phyloP scores from a whole-genome alignment of 192 early-diverging fungal species.

The Umbelopsis sp. region DNA sequence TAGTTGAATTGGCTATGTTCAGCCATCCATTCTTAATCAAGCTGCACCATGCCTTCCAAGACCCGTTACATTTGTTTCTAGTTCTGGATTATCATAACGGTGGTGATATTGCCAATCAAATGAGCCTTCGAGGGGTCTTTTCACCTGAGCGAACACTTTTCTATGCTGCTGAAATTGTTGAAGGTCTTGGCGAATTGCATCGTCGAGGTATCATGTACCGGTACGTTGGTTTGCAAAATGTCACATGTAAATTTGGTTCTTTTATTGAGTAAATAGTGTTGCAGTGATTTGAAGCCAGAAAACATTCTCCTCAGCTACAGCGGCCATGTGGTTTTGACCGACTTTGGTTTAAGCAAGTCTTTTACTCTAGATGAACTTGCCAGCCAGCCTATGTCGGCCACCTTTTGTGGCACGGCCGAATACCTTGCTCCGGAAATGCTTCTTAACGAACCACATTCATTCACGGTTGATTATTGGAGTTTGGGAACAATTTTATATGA shows the following conservation, averaged over 20 bases:
- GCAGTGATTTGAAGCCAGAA: slow-evolving; percentile 76
- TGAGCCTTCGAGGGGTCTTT: slow-evolving; percentile 58
- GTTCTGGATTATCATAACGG: slow-evolving; percentile 89
- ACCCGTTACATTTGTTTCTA: slow-evolving; percentile 79
- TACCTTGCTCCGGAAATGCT: slow-evolving; percentile 82
- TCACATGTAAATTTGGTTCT: too few species aligned
- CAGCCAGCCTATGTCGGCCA: slow-evolving; percentile 46
- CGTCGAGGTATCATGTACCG: slow-evolving; percentile 83
- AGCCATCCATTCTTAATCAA: slow-evolving; percentile 91
- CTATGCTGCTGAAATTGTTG: slow-evolving; percentile 85
- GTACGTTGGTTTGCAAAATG: slow-evolving; percentile 12
- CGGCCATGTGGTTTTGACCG: slow-evolving; percentile 86
- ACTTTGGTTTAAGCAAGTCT: slow-evolving; percentile 90
- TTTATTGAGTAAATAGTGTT: too few species aligned
- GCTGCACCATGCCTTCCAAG: slow-evolving; percentile 90
- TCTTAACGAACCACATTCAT: slow-evolving; percentile 58
- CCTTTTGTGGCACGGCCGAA: slow-evolving; percentile 79
- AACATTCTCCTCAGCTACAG: slow-evolving; percentile 69
- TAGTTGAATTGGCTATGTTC: slow-evolving; percentile 63
- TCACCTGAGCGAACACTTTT: slow-evolving; percentile 77
- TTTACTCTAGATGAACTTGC: slow-evolving; percentile 34
- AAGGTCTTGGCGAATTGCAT: slow-evolving; percentile 88
- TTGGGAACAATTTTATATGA: slow-evolving; percentile 87
- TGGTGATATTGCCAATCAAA: slow-evolving; percentile 89
- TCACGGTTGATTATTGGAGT: slow-evolving; percentile 88